These are phyloP conservation scores for Coelastrella sp. DNA, from an alignment of 139 green algal genomes.

Conservation along the genomic window DNA sequence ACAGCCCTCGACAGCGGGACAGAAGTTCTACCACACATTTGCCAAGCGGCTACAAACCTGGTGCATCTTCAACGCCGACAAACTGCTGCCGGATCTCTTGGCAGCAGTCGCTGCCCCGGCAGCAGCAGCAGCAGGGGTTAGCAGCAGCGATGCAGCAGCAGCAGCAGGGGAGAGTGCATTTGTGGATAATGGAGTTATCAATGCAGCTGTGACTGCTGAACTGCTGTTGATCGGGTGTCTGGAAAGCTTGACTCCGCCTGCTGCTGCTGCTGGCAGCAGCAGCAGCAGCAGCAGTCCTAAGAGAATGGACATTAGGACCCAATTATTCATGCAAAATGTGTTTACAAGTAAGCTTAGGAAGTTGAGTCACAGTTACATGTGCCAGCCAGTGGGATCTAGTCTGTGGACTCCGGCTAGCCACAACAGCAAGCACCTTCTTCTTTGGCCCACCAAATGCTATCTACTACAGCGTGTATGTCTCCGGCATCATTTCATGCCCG, in stretches of 20 bases:
- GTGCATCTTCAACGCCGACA: slow-evolving; percentile 16
- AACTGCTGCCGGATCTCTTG: slow-evolving; percentile 19
- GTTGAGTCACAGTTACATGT: neutral
- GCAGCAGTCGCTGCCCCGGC: slow-evolving; percentile 14
- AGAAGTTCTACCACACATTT: slow-evolving; percentile 30
- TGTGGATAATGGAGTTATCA: neutral
- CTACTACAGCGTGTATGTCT: too few relatives aligned
- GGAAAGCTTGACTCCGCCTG: neutral
- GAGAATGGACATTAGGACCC: neutral
- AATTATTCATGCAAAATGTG: neutral
- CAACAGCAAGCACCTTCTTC: too few relatives aligned
- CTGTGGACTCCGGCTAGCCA: too few relatives aligned
- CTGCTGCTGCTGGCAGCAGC: neutral
- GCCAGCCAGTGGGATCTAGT: neutral
- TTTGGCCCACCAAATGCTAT: too few relatives aligned
- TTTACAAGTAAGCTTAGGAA: neutral
- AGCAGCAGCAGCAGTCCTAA: neutral
- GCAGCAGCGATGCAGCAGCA: neutral
- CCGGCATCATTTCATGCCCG: too few relatives aligned
- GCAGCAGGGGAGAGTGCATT: neutral
- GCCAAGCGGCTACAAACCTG: neutral
- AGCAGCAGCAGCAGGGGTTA: neutral
- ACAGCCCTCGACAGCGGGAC: slow-evolving; percentile 14
- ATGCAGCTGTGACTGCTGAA: neutral
- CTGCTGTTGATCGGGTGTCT: slow-evolving; percentile 10